Percentiles rank a stretch among this genome's conserved stretches.
These are phyloP conservation scores for Epichloe aotearoae DNA, from an alignment of 2,329 filamentous ascomycete genomes.

Conservation along the genomic window DNA sequence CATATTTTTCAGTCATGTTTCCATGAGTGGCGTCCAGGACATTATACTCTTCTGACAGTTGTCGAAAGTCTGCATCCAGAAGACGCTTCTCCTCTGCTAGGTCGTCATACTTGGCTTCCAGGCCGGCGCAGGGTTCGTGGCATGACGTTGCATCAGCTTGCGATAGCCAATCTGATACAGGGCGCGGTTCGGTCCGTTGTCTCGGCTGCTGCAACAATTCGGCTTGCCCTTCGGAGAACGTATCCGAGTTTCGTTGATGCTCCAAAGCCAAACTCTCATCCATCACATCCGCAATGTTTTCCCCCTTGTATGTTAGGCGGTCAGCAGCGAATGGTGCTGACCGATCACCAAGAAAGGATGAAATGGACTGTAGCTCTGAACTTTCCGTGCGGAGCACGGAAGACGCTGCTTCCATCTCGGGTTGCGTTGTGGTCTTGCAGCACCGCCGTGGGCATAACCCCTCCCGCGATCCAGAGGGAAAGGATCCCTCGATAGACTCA, in stretches of 20 bases:
- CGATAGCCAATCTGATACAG: background rate
- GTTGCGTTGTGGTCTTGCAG: background rate
- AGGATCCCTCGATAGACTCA: background rate
- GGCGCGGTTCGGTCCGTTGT: too few species aligned
- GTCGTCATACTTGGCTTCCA: background rate
- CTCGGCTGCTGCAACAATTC: background rate
- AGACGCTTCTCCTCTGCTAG: background rate
- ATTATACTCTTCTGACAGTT: background rate
- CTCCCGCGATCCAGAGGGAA: background rate
- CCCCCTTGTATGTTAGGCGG: background rate
- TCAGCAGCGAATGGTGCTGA: background rate
- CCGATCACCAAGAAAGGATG: background rate
- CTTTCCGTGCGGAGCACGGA: background rate
- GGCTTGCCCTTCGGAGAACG: slow-evolving; percentile 1
- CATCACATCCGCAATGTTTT: background rate
- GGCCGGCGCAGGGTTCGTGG: background rate
- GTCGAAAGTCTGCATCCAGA: background rate
- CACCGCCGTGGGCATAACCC: background rate
- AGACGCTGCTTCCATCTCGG: background rate
- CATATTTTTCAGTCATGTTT: background rate
- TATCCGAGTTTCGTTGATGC: background rate
- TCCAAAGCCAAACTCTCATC: background rate
- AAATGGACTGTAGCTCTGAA: background rate
- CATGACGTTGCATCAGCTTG: background rate
- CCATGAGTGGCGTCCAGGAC: background rate